Conservation (phyloP, 805 yeast species). For the Candida maesae region DNA sequence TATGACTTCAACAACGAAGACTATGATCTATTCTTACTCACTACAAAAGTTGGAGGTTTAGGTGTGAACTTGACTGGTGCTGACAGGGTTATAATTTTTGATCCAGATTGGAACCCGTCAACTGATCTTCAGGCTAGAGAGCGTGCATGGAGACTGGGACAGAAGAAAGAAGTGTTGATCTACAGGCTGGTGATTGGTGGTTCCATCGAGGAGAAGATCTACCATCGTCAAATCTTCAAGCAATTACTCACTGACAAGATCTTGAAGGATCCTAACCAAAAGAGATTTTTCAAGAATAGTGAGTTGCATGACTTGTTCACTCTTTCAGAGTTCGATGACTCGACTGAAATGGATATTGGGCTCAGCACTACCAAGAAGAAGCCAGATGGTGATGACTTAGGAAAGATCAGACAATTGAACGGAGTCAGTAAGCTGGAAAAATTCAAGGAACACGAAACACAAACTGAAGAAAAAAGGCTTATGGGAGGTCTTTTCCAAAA, state of each 20-base stretch:
- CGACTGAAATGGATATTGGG: constrained; percentile 36
- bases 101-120: constrained; percentile 99
- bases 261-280: constrained; percentile 90
- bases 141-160: constrained; percentile 96
- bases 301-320: constrained; percentile 89
- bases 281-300: constrained; percentile 86
- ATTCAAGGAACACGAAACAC: constrained; percentile 39
- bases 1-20: constrained; percentile 71
- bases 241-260: constrained; percentile 92
- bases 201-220: constrained; percentile 93
- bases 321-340: constrained; percentile 62
- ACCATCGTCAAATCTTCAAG: constrained; percentile 94
- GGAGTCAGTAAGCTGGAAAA: constrained; percentile 76
- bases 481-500: constrained; percentile 74
- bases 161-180: constrained; percentile 84
- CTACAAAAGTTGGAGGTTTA: constrained; percentile 94
- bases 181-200: constrained; percentile 93
- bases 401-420: constrained; percentile 53
- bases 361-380: constrained; percentile 49
- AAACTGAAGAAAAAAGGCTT: constrained; percentile 55
- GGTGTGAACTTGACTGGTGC: constrained; percentile 96
- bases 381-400: constrained; percentile 59
- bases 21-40: constrained; percentile 66
- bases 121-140: constrained; percentile 97
- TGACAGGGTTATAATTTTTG: constrained; percentile 86